phyloP scores from a whole-genome alignment of 2,329 filamentous ascomycete species.

The Exophiala sideris region DNA sequence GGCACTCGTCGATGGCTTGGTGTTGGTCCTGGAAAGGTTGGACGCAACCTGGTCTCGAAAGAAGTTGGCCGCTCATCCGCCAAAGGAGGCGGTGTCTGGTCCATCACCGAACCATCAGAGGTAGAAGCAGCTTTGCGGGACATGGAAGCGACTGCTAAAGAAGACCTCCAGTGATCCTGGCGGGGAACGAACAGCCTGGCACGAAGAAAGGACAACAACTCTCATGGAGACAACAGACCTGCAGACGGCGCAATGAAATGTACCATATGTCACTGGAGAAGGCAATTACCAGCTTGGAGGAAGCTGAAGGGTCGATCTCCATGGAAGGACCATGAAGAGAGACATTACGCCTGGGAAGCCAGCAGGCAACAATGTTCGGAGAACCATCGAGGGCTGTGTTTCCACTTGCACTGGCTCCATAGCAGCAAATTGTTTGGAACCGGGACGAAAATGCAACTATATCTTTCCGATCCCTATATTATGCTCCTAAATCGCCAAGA shows the following conservation, averaged over 20 bases:
- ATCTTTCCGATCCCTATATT: slow-evolving; percentile 1
- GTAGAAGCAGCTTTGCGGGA: slow-evolving; percentile 49
- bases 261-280: background rate
- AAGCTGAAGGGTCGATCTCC: background rate
- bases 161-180: slow-evolving; percentile 7
- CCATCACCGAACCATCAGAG: slow-evolving; percentile 75
- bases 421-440: background rate
- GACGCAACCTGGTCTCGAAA: slow-evolving; percentile 87
- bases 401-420: no score
- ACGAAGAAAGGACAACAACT: background rate
- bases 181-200: background rate
- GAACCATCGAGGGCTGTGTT: no score
- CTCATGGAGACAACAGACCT: background rate
- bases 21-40: slow-evolving; percentile 90
- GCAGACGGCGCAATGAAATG: background rate
- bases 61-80: slow-evolving; percentile 81
- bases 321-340: background rate
- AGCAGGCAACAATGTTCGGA: no score
- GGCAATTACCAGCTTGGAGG: background rate
- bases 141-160: slow-evolving; percentile 23
- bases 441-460: slow-evolving; percentile 10
- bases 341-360: background rate
- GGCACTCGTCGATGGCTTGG: slow-evolving; percentile 83
- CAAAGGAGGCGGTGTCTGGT: slow-evolving; percentile 91
- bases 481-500: slow-evolving; percentile 16